Percentiles rank a stretch among this genome's conserved stretches.
Evolutionary conservation across 805 yeast genomes (phyloP).

Genomic region (Blastobotrys muscicola): DNA sequence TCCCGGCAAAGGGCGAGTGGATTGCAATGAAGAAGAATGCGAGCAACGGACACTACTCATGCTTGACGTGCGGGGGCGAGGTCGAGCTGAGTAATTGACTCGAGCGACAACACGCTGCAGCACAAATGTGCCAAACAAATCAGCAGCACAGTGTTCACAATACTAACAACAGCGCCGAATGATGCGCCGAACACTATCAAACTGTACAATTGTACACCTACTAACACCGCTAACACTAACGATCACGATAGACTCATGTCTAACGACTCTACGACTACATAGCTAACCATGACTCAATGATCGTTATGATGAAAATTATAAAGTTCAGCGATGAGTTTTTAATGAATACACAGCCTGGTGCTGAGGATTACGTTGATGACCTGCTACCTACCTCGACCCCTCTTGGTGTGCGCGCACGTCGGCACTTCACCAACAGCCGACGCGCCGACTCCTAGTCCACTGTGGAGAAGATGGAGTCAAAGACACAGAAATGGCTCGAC

Average conservation of each 20-base stretch:
- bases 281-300: too few relatives aligned
- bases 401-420: not conserved
- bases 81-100: constrained; percentile 31
- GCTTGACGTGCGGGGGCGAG: constrained; percentile 51
- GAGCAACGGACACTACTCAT: constrained; percentile 27
- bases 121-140: not conserved
- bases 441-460: not conserved
- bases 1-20: constrained; percentile 97
- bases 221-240: too few relatives aligned
- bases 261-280: too few relatives aligned
- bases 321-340: too few relatives aligned
- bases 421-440: not conserved
- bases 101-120: not conserved
- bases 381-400: not conserved
- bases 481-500: constrained; percentile 18
- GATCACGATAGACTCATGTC: too few relatives aligned
- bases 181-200: not conserved
- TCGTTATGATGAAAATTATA: too few relatives aligned
- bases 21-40: constrained; percentile 63
- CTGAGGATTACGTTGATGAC: constrained; percentile 29
- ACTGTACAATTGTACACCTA: too few relatives aligned
- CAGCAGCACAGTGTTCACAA: too few relatives aligned
- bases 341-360: too few relatives aligned
- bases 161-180: too few relatives aligned
- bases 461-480: not conserved